Evolutionary conservation across 352 stramenopile genomes (phyloP), one percentile per base, ranked within the genome.

Genomic region (Pythium folliculosum): DNA sequence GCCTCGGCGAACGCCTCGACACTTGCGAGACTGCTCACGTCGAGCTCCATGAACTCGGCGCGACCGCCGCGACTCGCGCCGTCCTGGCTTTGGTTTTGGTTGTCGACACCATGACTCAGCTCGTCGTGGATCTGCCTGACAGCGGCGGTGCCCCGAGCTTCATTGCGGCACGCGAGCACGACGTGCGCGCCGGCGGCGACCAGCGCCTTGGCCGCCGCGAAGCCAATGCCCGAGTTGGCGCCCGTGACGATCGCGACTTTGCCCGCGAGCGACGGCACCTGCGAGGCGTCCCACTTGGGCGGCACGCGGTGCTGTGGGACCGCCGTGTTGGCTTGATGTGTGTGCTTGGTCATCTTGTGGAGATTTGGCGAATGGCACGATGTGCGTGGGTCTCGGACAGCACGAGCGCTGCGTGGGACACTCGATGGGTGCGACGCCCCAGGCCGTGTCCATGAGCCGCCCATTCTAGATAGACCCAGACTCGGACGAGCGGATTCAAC

Each of bases 201-300:
- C 27, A 96, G 70, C 3, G 56, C 65, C 58, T 74, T 62, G 5
- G 89, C 76, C 16, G 84, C 91, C 58, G 78, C 76, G 51, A 86
- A 89, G 6, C 90, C 90, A 51, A 97, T 76, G n/a, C 86, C 85
- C 13, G 86, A 77, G 68, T 95, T 96, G 56, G 65, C 73, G 30
- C 88, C 90, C 5, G 89, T 96, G 56, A 96, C 80, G 58, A 96
- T 69, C 14, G 77, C 84, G 59, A 96, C 65, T 23, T 84, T 96
- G 30, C 70, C 77, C 1, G 30, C 35, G 19, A 48, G 52, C 32
- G 52, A 48, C 10, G 35, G 30, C 19, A 59, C 17, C 0, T 55
- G 43, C 5, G 27, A 25, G 44, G 45, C 57, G 19, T 56, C 57
- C 57, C 57, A 64, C 30, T 63, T 54, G 16, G 27, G 16, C 7